Evolutionary conservation across 176 grass and related monocot genomes (phyloP).

Genomic region (Eragrostis curvula): DNA sequence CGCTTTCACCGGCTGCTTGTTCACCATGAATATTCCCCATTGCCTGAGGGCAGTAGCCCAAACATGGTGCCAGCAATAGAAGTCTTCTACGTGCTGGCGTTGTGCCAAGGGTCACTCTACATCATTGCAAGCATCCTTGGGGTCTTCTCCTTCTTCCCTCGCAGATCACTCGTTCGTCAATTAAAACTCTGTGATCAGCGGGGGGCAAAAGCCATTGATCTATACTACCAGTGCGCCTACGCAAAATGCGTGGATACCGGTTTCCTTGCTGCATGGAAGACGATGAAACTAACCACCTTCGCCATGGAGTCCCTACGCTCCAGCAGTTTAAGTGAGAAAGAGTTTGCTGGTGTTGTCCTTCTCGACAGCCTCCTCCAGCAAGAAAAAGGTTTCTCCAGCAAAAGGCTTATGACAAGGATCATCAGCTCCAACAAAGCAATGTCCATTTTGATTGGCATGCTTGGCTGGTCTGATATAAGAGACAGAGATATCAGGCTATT

Average conservation of each 20-base stretch:
- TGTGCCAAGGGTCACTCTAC: constrained; percentile 11
- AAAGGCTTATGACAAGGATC: too few species aligned
- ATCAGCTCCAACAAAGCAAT: background rate
- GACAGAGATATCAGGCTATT: background rate
- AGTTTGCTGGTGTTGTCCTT: too few species aligned
- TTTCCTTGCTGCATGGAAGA: background rate
- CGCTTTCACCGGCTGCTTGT: background rate
- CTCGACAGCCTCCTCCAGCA: too few species aligned
- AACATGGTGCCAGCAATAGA: background rate
- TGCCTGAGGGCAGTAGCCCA: too few species aligned
- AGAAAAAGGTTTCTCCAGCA: too few species aligned
- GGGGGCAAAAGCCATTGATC: background rate
- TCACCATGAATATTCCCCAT: background rate
- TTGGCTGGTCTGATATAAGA: background rate
- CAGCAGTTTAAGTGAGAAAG: too few species aligned
- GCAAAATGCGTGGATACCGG: background rate
- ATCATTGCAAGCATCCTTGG: background rate
- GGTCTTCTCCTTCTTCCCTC: background rate
- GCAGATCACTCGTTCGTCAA: background rate
- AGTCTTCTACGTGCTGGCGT: constrained; percentile 15
- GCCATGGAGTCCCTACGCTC: background rate
- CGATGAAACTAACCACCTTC: background rate
- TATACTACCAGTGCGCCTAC: background rate
- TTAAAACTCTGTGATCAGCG: background rate
- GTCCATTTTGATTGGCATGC: background rate